Base-by-base conservation (phyloP, 371 early-diverging fungal species). In the Mortierella sp. region DNA sequence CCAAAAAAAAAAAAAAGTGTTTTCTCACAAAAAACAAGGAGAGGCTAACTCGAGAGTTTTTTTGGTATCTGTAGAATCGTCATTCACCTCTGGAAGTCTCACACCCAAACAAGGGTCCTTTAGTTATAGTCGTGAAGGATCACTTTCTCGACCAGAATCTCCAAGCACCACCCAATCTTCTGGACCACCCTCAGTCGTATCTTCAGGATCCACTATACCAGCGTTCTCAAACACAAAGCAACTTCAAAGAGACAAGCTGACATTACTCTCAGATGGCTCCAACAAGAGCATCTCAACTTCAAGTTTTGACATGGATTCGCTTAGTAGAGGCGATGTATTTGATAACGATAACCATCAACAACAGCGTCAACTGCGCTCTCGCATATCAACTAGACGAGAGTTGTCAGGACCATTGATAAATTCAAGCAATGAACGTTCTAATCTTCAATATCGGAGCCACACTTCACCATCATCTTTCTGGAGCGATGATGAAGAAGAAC, bases 231-330 rank as follows among this genome's bases (percentile, higher is more conserved):
- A 26, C 28, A 45, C 45, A 45, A 45, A 45, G 0, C 45, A 45
- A 45, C 45, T 45, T 28, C 19, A 47, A 10, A 19, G 19, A 15
- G 57, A 32, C 31, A 32, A 32, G 12, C 32, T 2, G 40, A 37
- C 26, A 0, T 35, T 45, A 49, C 22, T 34, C 57, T 2, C 40
- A 35, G 40, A 17, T 31, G 32, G 19, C 34, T n/a, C 35, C 23
- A 28, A 2, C 54, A n/a, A 31, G 35, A 55, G 54, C 17, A 3
- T 7, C 34, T 43, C 31, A 12, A 65, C 40, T 17, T 17, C 61
- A 15, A 71, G 65, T n/a, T 76, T 76, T 59, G 64, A 71, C 23
- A 59, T 76, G 68, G 61, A 64, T 1, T 53, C 57, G 3, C 56
- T 75, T 0, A 49, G n/a, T n/a, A n/a, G 61, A 22, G 29, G 45